Evolutionary conservation across 2,329 filamentous ascomycete species (phyloP).

Genomic region (Apiospora phragmitis): DNA sequence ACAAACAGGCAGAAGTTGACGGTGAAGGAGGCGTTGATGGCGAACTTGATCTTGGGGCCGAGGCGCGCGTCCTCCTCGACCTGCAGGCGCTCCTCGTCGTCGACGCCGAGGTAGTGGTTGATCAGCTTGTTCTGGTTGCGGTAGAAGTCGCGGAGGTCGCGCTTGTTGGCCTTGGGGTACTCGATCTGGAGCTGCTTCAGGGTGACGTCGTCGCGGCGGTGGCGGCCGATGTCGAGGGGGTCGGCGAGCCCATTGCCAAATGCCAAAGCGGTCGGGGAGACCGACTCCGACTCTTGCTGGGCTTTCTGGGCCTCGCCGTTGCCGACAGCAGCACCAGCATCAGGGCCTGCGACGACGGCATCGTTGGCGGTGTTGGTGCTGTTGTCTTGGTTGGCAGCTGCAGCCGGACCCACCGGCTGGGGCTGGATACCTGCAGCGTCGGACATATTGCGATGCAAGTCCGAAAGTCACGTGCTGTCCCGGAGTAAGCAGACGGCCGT

Average conservation of each 20-base stretch:
- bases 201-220: slow-evolving; percentile 41
- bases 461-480: background rate
- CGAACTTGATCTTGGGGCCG: slow-evolving; percentile 52
- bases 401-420: background rate
- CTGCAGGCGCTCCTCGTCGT: slow-evolving; percentile 54
- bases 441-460: background rate
- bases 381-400: background rate
- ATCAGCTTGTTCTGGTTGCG: slow-evolving; percentile 49
- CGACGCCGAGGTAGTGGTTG: slow-evolving; percentile 54
- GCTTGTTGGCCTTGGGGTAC: slow-evolving; percentile 45
- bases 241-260: slow-evolving; percentile 24
- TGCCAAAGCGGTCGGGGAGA: slow-evolving; percentile 12
- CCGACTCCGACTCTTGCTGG: slow-evolving; percentile 10
- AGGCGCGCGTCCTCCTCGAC: slow-evolving; percentile 52
- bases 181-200: slow-evolving; percentile 48
- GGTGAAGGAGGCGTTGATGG: slow-evolving; percentile 51
- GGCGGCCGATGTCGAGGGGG: slow-evolving; percentile 40
- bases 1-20: slow-evolving; percentile 56
- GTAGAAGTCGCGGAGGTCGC: slow-evolving; percentile 47
- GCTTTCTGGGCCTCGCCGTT: background rate
- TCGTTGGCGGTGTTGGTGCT: background rate
- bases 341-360: background rate
- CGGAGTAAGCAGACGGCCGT: background rate
- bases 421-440: background rate
- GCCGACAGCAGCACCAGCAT: background rate